Conservation (phyloP, 2,329 filamentous ascomycete species). For the Teratosphaeria zuluensis region DNA sequence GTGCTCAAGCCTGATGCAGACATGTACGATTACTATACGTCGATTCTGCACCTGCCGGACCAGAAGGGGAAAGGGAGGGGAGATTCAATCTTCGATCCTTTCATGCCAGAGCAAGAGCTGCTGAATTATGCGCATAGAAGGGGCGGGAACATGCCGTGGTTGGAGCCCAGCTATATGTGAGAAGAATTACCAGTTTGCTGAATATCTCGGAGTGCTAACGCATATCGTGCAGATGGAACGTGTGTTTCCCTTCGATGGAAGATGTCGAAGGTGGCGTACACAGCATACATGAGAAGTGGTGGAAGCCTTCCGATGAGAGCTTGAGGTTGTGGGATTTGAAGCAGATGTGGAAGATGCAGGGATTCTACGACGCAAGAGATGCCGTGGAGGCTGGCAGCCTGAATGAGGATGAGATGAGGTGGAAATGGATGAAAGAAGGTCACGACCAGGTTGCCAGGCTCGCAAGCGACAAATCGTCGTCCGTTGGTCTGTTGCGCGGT, state of each 20-base stretch:
- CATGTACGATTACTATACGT: slow-evolving; percentile 30
- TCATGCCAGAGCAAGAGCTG: slow-evolving; percentile 30
- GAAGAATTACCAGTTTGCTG: background rate
- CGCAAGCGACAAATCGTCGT: background rate
- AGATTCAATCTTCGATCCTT: slow-evolving; percentile 18
- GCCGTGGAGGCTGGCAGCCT: background rate
- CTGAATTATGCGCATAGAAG: slow-evolving; percentile 31
- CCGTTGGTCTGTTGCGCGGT: background rate
- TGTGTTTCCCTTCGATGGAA: background rate
- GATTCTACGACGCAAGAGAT: background rate
- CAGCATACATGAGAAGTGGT: background rate
- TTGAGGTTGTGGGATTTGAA: background rate
- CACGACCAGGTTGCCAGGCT: background rate
- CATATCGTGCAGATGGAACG: background rate
- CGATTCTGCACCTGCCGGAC: slow-evolving; percentile 18
- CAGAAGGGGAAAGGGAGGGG: slow-evolving; percentile 10
- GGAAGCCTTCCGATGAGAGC: background rate
- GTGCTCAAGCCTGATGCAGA: slow-evolving; percentile 25
- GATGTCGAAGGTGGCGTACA: background rate
- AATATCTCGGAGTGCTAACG: background rate
- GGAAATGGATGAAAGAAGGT: background rate
- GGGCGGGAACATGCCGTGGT: slow-evolving; percentile 34
- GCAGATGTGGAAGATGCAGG: background rate
- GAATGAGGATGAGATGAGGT: background rate
- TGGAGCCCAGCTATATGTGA: background rate